Evolutionary conservation across 2,329 filamentous ascomycete species (phyloP), one percentile per base, ranked within the genome.

Genomic region (Epichloe gansuensis): DNA sequence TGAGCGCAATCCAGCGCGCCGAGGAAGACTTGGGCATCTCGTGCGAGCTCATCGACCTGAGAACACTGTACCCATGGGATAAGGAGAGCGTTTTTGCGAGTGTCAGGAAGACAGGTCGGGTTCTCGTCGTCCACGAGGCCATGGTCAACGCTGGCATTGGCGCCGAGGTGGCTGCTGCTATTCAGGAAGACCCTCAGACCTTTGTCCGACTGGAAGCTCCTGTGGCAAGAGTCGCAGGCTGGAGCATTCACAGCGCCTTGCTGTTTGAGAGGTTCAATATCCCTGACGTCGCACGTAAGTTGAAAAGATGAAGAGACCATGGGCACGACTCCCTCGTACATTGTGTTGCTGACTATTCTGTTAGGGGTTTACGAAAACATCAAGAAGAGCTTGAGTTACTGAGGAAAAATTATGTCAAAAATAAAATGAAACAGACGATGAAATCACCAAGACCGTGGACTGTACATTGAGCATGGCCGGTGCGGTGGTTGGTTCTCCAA

Each of bases 41-140:
- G 5, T 78, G 90, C 15, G 91, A 96, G 73, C 73, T 96, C 53
- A 89, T 96, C 55, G 91, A 96, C 64, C 71, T 96, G 53, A 77
- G 90, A 53, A 94, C 91, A 0, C 76, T 96, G 50, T 95, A 94
- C 63, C 91, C 91, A 0, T 96, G 91, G 91, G 91, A 96, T 65
- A 81, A 88, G 62, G 76, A 85, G 64, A 86, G 86, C 0, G 79
- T 96, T 1, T 75, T 95, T 55, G 73, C 84, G 51, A 95, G 90
- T 58, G 91, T 95, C 13, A 81, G 79, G 60, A 95, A 93, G 74
- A 95, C 91, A 0, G 90, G 91, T 0, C 73, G 88, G 55, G 89
- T 86, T 41, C 78, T 96, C 52, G 85, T 96, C 2, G 91, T 96
- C 6, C 91, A 96, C 64, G 91, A 96, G 70, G 84, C 88, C 53